Conservation (phyloP, 352 stramenopile genomes). For the Thalassiosira mediterranea region DNA sequence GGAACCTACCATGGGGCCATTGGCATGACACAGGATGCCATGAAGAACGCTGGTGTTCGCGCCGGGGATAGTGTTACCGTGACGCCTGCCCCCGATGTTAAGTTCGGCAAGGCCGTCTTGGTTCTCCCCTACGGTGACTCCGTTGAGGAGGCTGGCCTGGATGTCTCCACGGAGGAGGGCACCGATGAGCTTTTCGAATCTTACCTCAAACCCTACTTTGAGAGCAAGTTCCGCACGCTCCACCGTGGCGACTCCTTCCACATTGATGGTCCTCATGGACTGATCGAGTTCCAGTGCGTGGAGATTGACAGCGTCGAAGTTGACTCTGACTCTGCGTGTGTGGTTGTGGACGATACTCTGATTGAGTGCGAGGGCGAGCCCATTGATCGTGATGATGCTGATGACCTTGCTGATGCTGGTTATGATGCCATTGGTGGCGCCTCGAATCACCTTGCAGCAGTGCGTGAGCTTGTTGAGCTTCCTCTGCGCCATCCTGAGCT, state of each 20-base stretch:
- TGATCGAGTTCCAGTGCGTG: conserved; percentile 84
- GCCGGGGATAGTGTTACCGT: conserved; percentile 84
- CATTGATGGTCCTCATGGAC: conserved; percentile 70
- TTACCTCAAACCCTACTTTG: conserved; percentile 81
- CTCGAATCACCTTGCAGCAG: conserved; percentile 90
- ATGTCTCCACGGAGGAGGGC: conserved; percentile 41
- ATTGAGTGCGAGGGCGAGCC: conserved; percentile 84
- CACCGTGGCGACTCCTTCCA: conserved; percentile 74
- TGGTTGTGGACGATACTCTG: conserved; percentile 86
- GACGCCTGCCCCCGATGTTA: conserved; percentile 82
- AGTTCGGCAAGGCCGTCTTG: conserved; percentile 86
- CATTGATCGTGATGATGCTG: conserved; percentile 81
- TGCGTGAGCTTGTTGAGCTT: conserved; percentile 96
- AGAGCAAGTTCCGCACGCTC: conserved; percentile 78
- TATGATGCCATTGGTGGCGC: conserved; percentile 92
- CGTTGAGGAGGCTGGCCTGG: conserved; percentile 52
- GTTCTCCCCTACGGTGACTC: conserved; percentile 81
- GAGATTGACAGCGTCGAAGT: conserved; percentile 82
- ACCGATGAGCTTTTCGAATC: conserved; percentile 71
- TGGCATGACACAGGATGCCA: conserved; percentile 74
- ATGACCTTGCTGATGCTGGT: conserved; percentile 89
- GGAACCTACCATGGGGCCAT: conserved; percentile 41
- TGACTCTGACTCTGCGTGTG: conserved; percentile 80
- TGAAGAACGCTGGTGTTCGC: conserved; percentile 83
- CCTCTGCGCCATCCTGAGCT: conserved; percentile 92